phyloP scores from a whole-genome alignment of 352 stramenopile genomes.

The Globisporangium megalacanthum region DNA sequence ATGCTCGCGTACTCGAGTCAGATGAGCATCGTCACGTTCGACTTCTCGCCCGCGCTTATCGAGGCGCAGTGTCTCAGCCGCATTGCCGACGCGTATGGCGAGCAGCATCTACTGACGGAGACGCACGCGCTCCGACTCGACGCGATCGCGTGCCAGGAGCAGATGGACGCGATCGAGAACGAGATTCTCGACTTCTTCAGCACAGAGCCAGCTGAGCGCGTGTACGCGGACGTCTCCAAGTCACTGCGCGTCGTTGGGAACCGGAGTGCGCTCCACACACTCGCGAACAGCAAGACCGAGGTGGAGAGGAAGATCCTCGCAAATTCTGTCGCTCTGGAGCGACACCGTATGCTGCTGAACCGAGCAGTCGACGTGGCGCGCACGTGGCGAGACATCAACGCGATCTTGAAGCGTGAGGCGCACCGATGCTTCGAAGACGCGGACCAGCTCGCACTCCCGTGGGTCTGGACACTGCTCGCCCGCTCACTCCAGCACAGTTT shows the following conservation, averaged over 20 bases:
- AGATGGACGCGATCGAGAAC: constrained; percentile 50
- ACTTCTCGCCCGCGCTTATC: constrained; percentile 31
- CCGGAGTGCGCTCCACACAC: constrained; percentile 36
- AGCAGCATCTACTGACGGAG: constrained; percentile 38
- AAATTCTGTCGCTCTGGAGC: constrained; percentile 17
- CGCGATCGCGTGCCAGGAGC: constrained; percentile 42
- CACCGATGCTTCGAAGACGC: not conserved
- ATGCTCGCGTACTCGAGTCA: constrained; percentile 32
- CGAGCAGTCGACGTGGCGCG: constrained; percentile 29
- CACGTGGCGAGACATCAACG: constrained; percentile 28
- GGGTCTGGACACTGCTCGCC: constrained; percentile 34
- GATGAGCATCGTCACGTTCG: constrained; percentile 38
- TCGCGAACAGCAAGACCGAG: constrained; percentile 38
- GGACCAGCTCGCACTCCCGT: constrained; percentile 12
- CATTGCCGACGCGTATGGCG: constrained; percentile 26
- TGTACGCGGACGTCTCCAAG: constrained; percentile 49
- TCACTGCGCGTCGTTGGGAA: constrained; percentile 56
- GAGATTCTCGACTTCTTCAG: constrained; percentile 61
- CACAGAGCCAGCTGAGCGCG: constrained; percentile 21
- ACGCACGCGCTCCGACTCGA: constrained; percentile 41
- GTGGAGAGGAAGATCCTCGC: constrained; percentile 27
- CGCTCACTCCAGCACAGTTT: constrained; percentile 5
- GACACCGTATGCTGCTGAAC: constrained; percentile 21
- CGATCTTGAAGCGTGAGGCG: not conserved
- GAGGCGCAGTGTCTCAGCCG: constrained; percentile 22